A percentile compares a stretch with the other conserved stretches of the same genome.
phyloP scores from a whole-genome alignment of 352 stramenopile species.

The Saprolegnia parasitica region DNA sequence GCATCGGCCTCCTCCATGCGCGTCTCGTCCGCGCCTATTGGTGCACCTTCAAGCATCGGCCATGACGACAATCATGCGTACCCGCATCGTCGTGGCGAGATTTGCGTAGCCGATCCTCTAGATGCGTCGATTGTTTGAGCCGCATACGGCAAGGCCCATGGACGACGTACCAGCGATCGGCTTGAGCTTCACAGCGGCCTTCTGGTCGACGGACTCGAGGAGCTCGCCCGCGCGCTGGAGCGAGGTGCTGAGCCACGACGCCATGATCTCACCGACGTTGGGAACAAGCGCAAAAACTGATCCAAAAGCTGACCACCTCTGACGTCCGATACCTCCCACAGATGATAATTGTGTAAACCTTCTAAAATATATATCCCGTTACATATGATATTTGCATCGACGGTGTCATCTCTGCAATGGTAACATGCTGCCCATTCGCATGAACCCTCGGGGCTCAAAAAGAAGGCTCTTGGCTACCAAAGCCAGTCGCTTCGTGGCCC shows the following conservation, averaged over 20 bases:
- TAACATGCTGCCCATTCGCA: too few relatives aligned
- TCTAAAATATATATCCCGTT: too few relatives aligned
- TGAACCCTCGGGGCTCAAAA: too few relatives aligned
- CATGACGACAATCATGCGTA: neutral
- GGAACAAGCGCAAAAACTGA: neutral
- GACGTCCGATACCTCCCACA: neutral
- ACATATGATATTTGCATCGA: too few relatives aligned
- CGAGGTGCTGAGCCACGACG: constrained; percentile 74
- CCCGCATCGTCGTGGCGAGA: constrained; percentile 16
- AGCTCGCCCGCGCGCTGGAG: constrained; percentile 72
- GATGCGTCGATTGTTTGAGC: constrained; percentile 5
- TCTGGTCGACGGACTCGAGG: constrained; percentile 83
- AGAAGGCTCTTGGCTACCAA: too few relatives aligned
- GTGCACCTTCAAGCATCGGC: neutral
- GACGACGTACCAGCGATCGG: constrained; percentile 9
- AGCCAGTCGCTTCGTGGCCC: too few relatives aligned
- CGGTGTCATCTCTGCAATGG: too few relatives aligned
- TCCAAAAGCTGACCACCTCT: neutral
- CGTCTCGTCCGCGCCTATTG: neutral
- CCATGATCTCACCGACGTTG: constrained; percentile 40
- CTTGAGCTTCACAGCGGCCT: constrained; percentile 64
- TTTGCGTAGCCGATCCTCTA: constrained; percentile 25
- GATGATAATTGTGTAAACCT: too few relatives aligned
- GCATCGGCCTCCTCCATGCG: neutral
- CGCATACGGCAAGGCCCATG: neutral